Conservation (phyloP, 148 eudicot species). For the Vaccinium darrowii region DNA sequence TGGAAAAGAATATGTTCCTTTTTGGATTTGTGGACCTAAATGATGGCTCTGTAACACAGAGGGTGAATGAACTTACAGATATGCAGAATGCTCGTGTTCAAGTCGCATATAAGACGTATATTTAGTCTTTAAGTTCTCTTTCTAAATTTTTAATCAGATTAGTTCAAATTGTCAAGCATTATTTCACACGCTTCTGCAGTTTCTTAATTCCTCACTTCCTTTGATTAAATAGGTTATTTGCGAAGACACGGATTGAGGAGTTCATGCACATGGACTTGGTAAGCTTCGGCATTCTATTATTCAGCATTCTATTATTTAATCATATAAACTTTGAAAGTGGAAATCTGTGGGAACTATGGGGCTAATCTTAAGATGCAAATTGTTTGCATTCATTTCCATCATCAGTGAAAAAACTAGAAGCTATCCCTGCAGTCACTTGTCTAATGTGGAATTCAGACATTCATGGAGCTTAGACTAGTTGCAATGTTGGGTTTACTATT, state of each 20-base stretch:
- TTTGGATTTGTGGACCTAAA: conserved; percentile 62
- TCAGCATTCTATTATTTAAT: background rate
- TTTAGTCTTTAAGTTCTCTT: conserved; percentile 1
- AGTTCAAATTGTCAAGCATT: background rate
- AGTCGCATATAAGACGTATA: conserved; percentile 62
- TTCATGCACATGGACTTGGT: conserved; percentile 73
- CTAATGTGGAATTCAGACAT: background rate
- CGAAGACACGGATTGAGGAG: conserved; percentile 39
- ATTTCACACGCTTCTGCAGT: background rate
- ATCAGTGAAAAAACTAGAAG: background rate
- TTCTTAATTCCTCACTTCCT: background rate
- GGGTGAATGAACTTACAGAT: conserved; percentile 56
- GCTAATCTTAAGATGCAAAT: background rate
- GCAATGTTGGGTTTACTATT: background rate
- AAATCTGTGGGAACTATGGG: background rate
- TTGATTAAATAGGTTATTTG: conserved; percentile 43
- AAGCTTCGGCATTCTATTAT: conserved; percentile 17
- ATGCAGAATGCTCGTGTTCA: conserved; percentile 60
- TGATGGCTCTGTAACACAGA: conserved; percentile 61
- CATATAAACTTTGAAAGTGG: background rate
- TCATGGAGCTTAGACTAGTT: background rate
- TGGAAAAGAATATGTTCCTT: conserved; percentile 65
- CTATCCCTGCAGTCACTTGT: background rate
- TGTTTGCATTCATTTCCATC: background rate
- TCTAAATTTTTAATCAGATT: background rate